Evolutionary conservation across 75 land plant genomes (phyloP).

Genomic region (Sequoia sempervirens): DNA sequence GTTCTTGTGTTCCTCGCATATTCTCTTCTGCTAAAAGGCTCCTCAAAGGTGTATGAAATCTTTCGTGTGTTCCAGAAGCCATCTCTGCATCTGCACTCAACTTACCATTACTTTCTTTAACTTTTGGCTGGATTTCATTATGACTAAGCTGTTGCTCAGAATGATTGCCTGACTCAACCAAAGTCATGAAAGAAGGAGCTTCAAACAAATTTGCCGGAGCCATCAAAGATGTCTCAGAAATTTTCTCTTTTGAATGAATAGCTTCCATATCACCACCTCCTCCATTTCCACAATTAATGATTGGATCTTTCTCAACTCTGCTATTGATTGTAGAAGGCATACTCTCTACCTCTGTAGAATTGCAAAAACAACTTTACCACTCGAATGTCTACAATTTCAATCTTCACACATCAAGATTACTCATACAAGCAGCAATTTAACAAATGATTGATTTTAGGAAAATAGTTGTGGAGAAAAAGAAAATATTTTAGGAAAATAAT

Average conservation of each 20-base stretch:
- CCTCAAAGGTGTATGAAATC: background rate
- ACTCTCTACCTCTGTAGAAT: background rate
- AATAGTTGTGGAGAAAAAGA: no score
- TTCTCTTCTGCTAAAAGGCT: slow-evolving; percentile 3
- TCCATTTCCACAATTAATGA: background rate
- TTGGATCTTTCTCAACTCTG: background rate
- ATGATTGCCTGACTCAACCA: background rate
- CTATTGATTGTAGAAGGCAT: background rate
- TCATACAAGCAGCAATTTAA: background rate
- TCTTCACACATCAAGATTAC: background rate
- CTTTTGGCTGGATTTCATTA: background rate
- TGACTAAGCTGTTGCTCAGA: background rate
- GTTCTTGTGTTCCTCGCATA: background rate
- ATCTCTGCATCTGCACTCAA: slow-evolving; percentile 1
- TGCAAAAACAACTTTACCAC: background rate
- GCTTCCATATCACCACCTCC: background rate
- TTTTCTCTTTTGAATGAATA: background rate
- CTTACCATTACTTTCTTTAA: background rate
- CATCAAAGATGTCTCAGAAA: background rate
- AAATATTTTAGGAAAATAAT: slow-evolving; percentile 4
- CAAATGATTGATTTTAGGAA: background rate
- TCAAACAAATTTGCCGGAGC: background rate
- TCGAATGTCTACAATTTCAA: background rate
- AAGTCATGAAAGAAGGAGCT: slow-evolving; percentile 5
- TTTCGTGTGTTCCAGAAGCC: background rate